Conservation (phyloP, 2,329 filamentous ascomycete genomes). For the Cadophora gregata region DNA sequence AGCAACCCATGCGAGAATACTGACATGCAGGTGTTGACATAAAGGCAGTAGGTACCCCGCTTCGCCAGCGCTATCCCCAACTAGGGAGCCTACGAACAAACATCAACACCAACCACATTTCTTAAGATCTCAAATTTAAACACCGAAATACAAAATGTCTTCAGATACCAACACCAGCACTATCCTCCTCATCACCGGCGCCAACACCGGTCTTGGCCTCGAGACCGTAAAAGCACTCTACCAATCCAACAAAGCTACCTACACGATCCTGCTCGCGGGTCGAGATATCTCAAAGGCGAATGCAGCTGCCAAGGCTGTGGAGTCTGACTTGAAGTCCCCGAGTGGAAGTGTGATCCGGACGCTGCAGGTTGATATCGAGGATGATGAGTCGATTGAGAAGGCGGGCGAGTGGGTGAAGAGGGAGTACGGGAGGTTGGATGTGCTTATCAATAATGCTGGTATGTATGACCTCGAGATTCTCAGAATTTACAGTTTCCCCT, state of each 20-base stretch:
- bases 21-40: too few species aligned
- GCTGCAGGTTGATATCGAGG: constrained; percentile 35
- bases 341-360: constrained; percentile 37
- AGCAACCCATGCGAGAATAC: too few species aligned
- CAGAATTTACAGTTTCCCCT: not conserved
- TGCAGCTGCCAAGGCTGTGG: constrained; percentile 46
- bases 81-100: not conserved
- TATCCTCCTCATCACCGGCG: constrained; percentile 13
- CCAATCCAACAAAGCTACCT: constrained; percentile 43
- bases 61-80: not conserved
- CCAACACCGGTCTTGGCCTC: constrained; percentile 52
- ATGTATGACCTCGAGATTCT: too few species aligned
- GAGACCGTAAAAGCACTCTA: constrained; percentile 49
- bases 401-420: constrained; percentile 32
- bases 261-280: constrained; percentile 49
- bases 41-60: too few species aligned
- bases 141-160: not conserved
- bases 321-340: constrained; percentile 41
- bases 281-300: constrained; percentile 46
- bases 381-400: constrained; percentile 36
- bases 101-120: not conserved
- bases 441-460: constrained; percentile 37
- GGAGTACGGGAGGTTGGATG: constrained; percentile 30
- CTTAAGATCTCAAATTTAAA: too few species aligned
- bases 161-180: not conserved